Conservation (phyloP, 352 stramenopile species). For the Phytophthora pisi region DNA sequence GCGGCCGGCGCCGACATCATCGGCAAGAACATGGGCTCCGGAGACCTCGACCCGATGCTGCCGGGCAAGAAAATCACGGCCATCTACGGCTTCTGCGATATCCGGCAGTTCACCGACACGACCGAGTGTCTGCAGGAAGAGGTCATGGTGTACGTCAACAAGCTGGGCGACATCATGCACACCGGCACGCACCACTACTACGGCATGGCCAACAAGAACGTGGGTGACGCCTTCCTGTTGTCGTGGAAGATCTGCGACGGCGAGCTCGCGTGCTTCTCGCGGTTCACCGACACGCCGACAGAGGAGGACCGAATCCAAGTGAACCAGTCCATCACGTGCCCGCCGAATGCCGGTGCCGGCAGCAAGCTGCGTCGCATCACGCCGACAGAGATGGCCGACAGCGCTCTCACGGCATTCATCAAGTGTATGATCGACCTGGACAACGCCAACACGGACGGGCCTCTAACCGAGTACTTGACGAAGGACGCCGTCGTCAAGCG, state of each 20-base stretch:
- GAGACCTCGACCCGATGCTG: conserved; percentile 89
- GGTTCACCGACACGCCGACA: conserved; percentile 79
- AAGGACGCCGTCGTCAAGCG: conserved; percentile 81
- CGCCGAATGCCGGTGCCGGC: conserved; percentile 65
- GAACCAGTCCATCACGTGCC: conserved; percentile 73
- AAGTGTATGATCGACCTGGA: conserved; percentile 93
- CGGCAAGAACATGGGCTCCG: conserved; percentile 87
- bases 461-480: conserved; percentile 72
- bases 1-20: conserved; percentile 85
- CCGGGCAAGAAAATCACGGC: conserved; percentile 92
- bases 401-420: conserved; percentile 94
- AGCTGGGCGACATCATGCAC: conserved; percentile 91
- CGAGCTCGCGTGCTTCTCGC: conserved; percentile 77
- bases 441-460: conserved; percentile 80
- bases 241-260: conserved; percentile 94
- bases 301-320: conserved; percentile 78
- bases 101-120: conserved; percentile 93
- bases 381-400: conserved; percentile 93
- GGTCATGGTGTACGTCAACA: conserved; percentile 94
- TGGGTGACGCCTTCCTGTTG: conserved; percentile 93
- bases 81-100: conserved; percentile 96
- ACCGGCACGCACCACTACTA: conserved; percentile 86
- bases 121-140: conserved; percentile 92
- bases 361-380: conserved; percentile 73
- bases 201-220: conserved; percentile 90